Evolutionary conservation across 2,329 filamentous ascomycete genomes (phyloP), one percentile per base, ranked within the genome.

Genomic region (Colletotrichum sp.): DNA sequence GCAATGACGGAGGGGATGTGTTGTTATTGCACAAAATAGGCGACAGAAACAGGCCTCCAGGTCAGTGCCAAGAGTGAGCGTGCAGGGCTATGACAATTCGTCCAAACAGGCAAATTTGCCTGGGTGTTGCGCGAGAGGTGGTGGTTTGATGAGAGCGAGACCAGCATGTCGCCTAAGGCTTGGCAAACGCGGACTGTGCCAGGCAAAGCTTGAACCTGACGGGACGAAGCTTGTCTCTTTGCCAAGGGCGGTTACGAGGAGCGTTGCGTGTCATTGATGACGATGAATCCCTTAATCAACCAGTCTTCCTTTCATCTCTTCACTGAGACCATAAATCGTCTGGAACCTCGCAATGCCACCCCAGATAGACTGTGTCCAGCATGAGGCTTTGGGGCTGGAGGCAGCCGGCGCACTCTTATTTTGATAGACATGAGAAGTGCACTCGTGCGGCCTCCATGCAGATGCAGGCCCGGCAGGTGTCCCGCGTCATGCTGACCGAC

Each of bases 161-260:
- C 73, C 74, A 74, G 28, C 59, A 57, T 59, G 64, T 69, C 65
- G 65, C 71, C 65, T 59, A 64, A 60, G 74, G 67, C 74, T 76
- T 76, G 74, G 74, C 70, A 65, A 76, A 76, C 21, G 74, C 74
- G 74, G 71, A 59, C 71, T 69, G 74, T 66, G 74, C 34, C 64
- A 60, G 52, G 60, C n/a, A 74, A 72, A 76, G 74, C 74, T 76
- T 76, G 74, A 68, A 52, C 28, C 32, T 32, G 57, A 52, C 59
- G 44, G 64, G 59, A 65, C n/a, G 71, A 76, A 74, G 74, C 74
- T 74, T 74, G 74, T 65, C 55, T 65, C 71, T 65, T 69, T 59
- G 70, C 71, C 70, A 69, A 28, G 49, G 21, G n/a, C 13, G 30
- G 21, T 30, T 26, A 63, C 32, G 18, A 63, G 34, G n/a, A 30